Conservation (phyloP, 257 asterid genomes). For the Solanum bulbocastanum region DNA sequence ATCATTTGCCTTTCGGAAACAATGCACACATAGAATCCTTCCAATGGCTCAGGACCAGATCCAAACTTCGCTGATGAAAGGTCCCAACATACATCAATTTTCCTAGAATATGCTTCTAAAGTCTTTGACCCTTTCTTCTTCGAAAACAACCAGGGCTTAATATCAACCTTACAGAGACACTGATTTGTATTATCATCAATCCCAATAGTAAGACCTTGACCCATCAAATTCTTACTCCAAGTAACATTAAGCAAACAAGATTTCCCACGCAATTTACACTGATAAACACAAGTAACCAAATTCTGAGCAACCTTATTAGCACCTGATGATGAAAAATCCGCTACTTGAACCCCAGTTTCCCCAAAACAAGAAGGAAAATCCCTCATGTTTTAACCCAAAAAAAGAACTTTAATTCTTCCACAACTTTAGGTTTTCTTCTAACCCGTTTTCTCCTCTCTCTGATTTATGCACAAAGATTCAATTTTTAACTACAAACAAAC, state of each 20-base stretch:
- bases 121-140: constrained; percentile 40
- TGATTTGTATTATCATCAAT: constrained; percentile 30
- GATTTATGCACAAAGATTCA: constrained; percentile 9
- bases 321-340: constrained; percentile 37
- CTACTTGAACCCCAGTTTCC: constrained; percentile 50
- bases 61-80: constrained; percentile 35
- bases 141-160: constrained; percentile 43
- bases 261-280: constrained; percentile 31
- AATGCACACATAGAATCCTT: constrained; percentile 30
- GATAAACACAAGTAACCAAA: constrained; percentile 31
- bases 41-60: constrained; percentile 38
- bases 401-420: background rate
- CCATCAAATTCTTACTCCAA: constrained; percentile 47
- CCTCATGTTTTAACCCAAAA: constrained; percentile 14
- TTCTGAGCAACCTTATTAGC: constrained; percentile 28
- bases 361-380: constrained; percentile 53
- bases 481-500: constrained; percentile 4
- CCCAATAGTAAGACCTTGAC: constrained; percentile 36
- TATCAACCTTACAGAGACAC: constrained; percentile 33
- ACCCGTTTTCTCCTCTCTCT: background rate
- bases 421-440: background rate
- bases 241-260: constrained; percentile 25
- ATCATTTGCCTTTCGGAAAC: constrained; percentile 30
- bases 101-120: constrained; percentile 29
- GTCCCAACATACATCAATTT: constrained; percentile 36